These are phyloP conservation scores for Alternaria rosae DNA, from an alignment of 2,329 filamentous ascomycete genomes.

Conservation along the genomic window DNA sequence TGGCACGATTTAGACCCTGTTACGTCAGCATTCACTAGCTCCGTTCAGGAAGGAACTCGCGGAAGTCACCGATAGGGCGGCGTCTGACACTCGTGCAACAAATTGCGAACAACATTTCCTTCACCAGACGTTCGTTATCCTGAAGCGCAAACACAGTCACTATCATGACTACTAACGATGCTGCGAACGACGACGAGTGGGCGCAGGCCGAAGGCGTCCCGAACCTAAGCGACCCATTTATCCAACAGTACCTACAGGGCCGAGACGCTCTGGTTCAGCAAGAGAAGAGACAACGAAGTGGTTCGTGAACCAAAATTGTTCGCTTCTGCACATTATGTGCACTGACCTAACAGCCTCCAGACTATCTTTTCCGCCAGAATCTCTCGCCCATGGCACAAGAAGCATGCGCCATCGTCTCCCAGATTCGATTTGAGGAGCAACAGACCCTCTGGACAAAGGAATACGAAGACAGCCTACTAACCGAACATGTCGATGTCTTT, in stretches of 20 bases:
- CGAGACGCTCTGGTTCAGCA: conserved; percentile 78
- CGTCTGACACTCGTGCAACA: not conserved
- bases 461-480: conserved; percentile 73
- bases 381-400: conserved; percentile 80
- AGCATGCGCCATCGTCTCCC: conserved; percentile 80
- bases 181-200: conserved; percentile 48
- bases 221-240: conserved; percentile 70
- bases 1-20: conserved; percentile 4
- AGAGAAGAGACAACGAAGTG: conserved; percentile 83
- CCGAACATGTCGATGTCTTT: conserved; percentile 71
- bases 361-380: conserved; percentile 73
- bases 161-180: conserved; percentile 32
- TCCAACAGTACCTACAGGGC: conserved; percentile 81
- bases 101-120: not conserved
- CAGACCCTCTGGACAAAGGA: conserved; percentile 77
- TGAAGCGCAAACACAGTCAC: not conserved
- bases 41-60: conserved; percentile 29
- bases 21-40: conserved; percentile 33
- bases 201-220: conserved; percentile 52
- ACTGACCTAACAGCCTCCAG: conserved; percentile 53
- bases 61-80: conserved; percentile 24
- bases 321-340: not conserved
- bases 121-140: not conserved
- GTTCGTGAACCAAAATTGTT: conserved; percentile 55
- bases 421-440: conserved; percentile 80